Percentiles rank a stretch among this genome's conserved stretches.
Evolutionary conservation across 208 protist species (phyloP).

Genomic region (Crithidia bombi): DNA sequence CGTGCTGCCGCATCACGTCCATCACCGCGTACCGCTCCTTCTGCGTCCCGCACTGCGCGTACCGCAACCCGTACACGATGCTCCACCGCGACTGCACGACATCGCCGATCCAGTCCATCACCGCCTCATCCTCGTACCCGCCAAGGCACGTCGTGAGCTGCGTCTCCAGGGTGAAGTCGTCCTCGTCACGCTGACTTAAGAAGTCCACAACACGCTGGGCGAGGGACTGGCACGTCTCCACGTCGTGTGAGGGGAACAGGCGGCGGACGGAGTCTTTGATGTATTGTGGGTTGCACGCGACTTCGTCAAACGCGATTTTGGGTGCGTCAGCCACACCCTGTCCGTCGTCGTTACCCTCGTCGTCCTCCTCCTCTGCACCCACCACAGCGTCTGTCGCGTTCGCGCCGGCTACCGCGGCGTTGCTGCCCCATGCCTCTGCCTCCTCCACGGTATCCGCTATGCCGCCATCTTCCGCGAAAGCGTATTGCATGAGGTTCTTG

Average conservation of each 20-base stretch:
- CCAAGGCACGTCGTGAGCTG: conserved; percentile 88
- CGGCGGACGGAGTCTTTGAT: conserved; percentile 80
- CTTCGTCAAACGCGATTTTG: conserved; percentile 77
- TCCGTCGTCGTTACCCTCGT: conserved; percentile 38
- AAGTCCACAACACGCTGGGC: conserved; percentile 75
- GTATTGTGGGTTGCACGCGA: conserved; percentile 84
- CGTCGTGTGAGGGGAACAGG: conserved; percentile 70
- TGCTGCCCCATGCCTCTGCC: conserved; percentile 17
- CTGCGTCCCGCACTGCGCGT: conserved; percentile 61
- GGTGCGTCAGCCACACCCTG: conserved; percentile 1
- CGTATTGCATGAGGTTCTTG: conserved; percentile 60
- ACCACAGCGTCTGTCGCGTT: conserved; percentile 7
- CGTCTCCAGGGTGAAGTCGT: conserved; percentile 81
- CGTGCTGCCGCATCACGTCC: conserved; percentile 75
- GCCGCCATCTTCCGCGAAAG: conserved; percentile 55
- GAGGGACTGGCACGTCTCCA: conserved; percentile 61
- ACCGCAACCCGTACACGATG: conserved; percentile 83
- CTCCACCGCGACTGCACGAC: conserved; percentile 75
- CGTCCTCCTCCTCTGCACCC: conserved; percentile 29
- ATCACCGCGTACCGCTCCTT: conserved; percentile 77
- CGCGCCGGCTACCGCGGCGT: not conserved
- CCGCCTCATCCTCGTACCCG: conserved; percentile 81
- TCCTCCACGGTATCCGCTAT: conserved; percentile 35
- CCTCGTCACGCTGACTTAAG: conserved; percentile 53
- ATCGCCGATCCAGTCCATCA: conserved; percentile 82